Base-by-base conservation (phyloP, 164 flowering plant species). In the Hamamelis virginiana region DNA sequence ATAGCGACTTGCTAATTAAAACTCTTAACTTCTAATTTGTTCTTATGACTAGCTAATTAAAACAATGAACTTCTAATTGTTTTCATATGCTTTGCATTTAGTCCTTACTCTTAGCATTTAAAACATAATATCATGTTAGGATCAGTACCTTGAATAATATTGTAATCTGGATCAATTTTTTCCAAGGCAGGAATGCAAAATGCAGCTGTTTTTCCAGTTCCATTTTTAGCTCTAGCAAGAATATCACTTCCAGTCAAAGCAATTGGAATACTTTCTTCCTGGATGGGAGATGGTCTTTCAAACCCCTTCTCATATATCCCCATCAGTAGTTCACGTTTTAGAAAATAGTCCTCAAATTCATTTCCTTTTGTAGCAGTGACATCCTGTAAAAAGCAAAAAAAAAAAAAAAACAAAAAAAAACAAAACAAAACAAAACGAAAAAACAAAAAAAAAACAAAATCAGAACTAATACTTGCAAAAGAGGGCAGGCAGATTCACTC, bases 301-400 rank as follows among this genome's bases (percentile, higher is more conserved):
- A 95, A 95, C 4, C 99, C 99, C 78, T 95, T 95, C 86, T 95
- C 99, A 79, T 89, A 95, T 68, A 95, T 95, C 62, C 97, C 99
- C 97, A 91, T 95, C 62, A 95, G 93, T 70, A 95, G 78, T 78
- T 95, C 97, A 46, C 99, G 92, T 64, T 95, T 92, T 73, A 95
- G 77, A 80, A 95, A 95, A 72, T 95, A 95, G 78, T 92, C 99
- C 76, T 95, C 99, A 77, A 95, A 95, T 67, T 95, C 99, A 90
- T 95, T 92, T 78, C 99, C 99, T 77, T 95, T 95, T 9, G 99
- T 95, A 59, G 97, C 99, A 66, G 98, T 95, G 43, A 95, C 99
- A 87, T 95, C 99, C 99, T 95, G 83, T 33, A 33, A 33, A 2
- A 6, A 6, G 41, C 4, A 33, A 33, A 33, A 33, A 33, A 6